Percentiles rank a stretch among this genome's conserved stretches.
Evolutionary conservation across 2,329 filamentous ascomycete species (phyloP).

Genomic region (Colletotrichum abscissum): DNA sequence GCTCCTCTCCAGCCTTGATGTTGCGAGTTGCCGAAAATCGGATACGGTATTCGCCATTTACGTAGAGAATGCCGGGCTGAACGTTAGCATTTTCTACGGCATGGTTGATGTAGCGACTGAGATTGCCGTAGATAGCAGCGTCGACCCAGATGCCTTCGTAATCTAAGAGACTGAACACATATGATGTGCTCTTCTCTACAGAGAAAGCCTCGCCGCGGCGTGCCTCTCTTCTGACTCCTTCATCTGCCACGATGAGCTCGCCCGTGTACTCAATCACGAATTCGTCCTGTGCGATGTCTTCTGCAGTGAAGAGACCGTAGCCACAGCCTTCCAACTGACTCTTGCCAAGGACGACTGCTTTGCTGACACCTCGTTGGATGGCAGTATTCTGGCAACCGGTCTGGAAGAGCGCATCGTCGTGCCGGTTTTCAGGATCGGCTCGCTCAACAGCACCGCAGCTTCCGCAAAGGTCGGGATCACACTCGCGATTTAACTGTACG

Average conservation of each 20-base stretch:
- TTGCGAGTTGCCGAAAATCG: constrained; percentile 76
- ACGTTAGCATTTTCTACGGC: constrained; percentile 68
- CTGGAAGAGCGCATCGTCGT: constrained; percentile 65
- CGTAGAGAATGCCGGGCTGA: constrained; percentile 74
- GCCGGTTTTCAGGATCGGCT: constrained; percentile 74
- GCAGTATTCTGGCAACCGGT: constrained; percentile 78
- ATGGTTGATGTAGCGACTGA: constrained; percentile 87
- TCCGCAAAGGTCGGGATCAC: constrained; percentile 80
- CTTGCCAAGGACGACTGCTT: constrained; percentile 74
- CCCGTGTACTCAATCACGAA: constrained; percentile 86
- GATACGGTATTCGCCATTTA: constrained; percentile 81
- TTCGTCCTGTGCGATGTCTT: constrained; percentile 74
- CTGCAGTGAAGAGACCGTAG: constrained; percentile 80
- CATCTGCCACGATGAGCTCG: constrained; percentile 77
- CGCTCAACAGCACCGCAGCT: constrained; percentile 77
- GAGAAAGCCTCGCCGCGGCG: constrained; percentile 70
- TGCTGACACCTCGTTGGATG: constrained; percentile 75
- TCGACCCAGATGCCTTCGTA: constrained; percentile 77
- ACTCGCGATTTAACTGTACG: constrained; percentile 79
- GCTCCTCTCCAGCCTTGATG: constrained; percentile 78
- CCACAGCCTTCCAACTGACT: constrained; percentile 77
- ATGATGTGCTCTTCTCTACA: constrained; percentile 71
- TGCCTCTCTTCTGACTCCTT: constrained; percentile 75
- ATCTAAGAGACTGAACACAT: constrained; percentile 70
- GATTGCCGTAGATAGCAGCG: constrained; percentile 81